Base-by-base conservation (phyloP, 495 filamentous ascomycete species). In the Podospora fimiseda region DNA sequence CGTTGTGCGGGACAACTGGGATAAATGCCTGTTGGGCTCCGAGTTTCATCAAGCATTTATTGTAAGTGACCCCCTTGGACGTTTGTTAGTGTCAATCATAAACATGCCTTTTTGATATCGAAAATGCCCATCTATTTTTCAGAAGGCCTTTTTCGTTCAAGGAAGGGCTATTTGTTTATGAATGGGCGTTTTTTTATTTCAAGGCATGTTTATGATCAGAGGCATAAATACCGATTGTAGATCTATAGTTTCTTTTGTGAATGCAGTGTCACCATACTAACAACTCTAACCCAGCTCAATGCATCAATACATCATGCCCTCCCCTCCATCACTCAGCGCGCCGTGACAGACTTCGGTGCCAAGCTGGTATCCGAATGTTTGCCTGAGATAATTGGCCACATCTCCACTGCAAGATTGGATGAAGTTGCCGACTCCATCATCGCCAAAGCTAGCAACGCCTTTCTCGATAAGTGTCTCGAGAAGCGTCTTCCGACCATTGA, bases 21-120 rank as follows among this genome's bases (percentile, higher is more conserved):
- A 74, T 44, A 75, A 74, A 48, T 74, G 69, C 37, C 52, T 76
- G n/a, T 52, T 75, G n/a, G 74, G 74, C 15, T 71, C 70, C 47
- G 74, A 78, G 42, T 78, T 75, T 53, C 74, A 78, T 50, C 66
- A 72, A 24, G 70, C 72, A 13, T 78, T 76, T 51, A 47, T 76
- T 49, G 74, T 78, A 57, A 74, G 74, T 70, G 5, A n/a, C n/a
- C n/a, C n/a, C n/a, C n/a, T n/a, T n/a, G n/a, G n/a, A n/a, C n/a
- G n/a, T n/a, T n/a, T n/a, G n/a, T n/a, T n/a, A n/a, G n/a, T n/a
- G n/a, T n/a, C n/a, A n/a, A n/a, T n/a, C n/a, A n/a, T n/a, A n/a
- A n/a, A n/a, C n/a, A n/a, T n/a, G n/a, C n/a, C n/a, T n/a, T n/a
- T n/a, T n/a, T n/a, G n/a, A n/a, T n/a, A n/a, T n/a, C n/a, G n/a